Conservation (phyloP, 2,329 filamentous ascomycete genomes). For the Chalara sp. region DNA sequence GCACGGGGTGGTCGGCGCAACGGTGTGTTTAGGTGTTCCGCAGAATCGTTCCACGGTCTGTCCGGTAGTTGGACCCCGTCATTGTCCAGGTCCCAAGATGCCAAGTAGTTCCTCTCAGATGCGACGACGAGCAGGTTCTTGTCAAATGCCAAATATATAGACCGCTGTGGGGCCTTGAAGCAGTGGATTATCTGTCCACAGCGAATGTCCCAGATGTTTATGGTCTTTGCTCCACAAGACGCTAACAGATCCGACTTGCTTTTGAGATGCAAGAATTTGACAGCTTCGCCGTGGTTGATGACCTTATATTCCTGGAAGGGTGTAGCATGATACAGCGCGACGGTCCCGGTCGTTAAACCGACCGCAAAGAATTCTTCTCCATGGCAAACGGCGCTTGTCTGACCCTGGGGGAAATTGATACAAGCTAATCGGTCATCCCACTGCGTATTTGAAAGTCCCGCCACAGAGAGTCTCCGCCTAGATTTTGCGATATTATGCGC, state of each 20-base stretch:
- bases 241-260: conserved; percentile 24
- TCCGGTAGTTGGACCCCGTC: conserved; percentile 9
- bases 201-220: conserved; percentile 27
- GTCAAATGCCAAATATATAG: conserved; percentile 22
- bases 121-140: conserved; percentile 22
- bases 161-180: conserved; percentile 19
- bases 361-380: conserved; percentile 19
- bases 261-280: conserved; percentile 28
- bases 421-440: conserved; percentile 25
- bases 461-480: conserved; percentile 12
- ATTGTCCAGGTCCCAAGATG: conserved; percentile 22
- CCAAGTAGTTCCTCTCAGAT: conserved; percentile 21
- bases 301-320: conserved; percentile 18
- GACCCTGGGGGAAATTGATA: conserved; percentile 10
- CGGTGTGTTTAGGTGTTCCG: conserved; percentile 3
- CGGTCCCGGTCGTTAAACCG: conserved; percentile 15
- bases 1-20: conserved; percentile 15
- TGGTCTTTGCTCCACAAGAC: conserved; percentile 23
- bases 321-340: conserved; percentile 18
- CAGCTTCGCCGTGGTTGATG: conserved; percentile 25
- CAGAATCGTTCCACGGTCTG: conserved; percentile 19
- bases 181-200: conserved; percentile 16
- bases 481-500: conserved; percentile 11
- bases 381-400: conserved; percentile 11
- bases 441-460: conserved; percentile 14